A percentile compares a stretch with the other conserved stretches of the same genome.
phyloP scores from a whole-genome alignment of 176 grass and related monocot genomes.

The Oryza officinalis region DNA sequence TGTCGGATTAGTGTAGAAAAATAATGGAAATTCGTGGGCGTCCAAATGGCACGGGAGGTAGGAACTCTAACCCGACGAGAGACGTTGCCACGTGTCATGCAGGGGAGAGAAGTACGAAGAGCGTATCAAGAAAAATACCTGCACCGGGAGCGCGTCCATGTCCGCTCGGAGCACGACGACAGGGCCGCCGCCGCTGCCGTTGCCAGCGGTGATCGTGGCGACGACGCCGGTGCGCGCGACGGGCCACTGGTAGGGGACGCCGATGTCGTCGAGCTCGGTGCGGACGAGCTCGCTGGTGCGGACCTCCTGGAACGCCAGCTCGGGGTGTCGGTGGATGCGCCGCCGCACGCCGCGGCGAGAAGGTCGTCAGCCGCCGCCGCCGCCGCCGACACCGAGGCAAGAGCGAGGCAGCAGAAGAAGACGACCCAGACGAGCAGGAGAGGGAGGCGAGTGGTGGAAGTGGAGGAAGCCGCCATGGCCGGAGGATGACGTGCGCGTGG shows the following conservation, averaged over 20 bases:
- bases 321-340: constrained; percentile 60
- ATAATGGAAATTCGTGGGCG: too few relatives aligned
- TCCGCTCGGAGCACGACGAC: constrained; percentile 66
- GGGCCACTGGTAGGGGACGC: constrained; percentile 57
- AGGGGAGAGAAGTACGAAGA: neutral
- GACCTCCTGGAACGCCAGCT: constrained; percentile 70
- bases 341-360: constrained; percentile 39
- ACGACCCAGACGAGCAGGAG: too few relatives aligned
- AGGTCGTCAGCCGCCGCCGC: too few relatives aligned
- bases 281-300: constrained; percentile 70
- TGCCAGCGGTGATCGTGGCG: constrained; percentile 45
- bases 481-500: too few relatives aligned
- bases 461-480: too few relatives aligned
- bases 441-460: too few relatives aligned
- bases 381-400: too few relatives aligned
- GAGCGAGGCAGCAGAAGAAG: too few relatives aligned
- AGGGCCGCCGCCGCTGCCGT: neutral
- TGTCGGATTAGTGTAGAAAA: too few relatives aligned
- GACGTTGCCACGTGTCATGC: too few relatives aligned
- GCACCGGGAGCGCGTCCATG: constrained; percentile 80
- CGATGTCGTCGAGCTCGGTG: constrained; percentile 57
- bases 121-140: constrained; percentile 26
- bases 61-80: too few relatives aligned
- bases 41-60: too few relatives aligned
- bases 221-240: constrained; percentile 64